Evolutionary conservation across 768 basidiomycete species (phyloP).

Genomic region (Lactarius akahatsu): DNA sequence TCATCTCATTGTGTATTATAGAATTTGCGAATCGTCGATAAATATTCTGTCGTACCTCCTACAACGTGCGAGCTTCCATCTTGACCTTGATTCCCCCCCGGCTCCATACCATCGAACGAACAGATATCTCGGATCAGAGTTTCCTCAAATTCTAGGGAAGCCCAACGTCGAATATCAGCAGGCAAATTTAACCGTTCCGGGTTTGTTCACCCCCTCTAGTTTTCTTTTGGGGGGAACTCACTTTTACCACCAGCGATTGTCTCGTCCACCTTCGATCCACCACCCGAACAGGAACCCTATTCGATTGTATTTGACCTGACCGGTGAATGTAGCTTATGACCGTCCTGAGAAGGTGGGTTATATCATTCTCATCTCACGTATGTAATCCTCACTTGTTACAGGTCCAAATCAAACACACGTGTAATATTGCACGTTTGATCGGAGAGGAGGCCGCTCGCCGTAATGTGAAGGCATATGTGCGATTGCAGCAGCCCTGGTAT

Average conservation of each 20-base stretch:
- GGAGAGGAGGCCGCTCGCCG: slow-evolving; percentile 79
- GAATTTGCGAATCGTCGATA: slow-evolving; percentile 73
- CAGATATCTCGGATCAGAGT: slow-evolving; percentile 78
- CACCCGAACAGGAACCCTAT: slow-evolving; percentile 65
- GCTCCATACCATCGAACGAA: slow-evolving; percentile 15
- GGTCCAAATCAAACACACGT: slow-evolving; percentile 79
- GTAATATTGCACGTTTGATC: slow-evolving; percentile 62
- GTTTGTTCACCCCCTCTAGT: slow-evolving; percentile 38
- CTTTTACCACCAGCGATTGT: slow-evolving; percentile 54
- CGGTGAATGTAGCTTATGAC: slow-evolving; percentile 77
- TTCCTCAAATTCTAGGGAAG: slow-evolving; percentile 65
- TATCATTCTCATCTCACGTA: not conserved
- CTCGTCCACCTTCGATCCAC: slow-evolving; percentile 66
- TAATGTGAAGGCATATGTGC: slow-evolving; percentile 74
- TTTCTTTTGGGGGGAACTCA: slow-evolving; percentile 10
- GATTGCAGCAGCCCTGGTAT: slow-evolving; percentile 77
- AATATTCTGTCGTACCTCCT: slow-evolving; percentile 68
- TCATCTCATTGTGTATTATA: slow-evolving; percentile 34
- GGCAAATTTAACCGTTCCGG: slow-evolving; percentile 70
- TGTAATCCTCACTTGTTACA: slow-evolving; percentile 33
- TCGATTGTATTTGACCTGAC: slow-evolving; percentile 84
- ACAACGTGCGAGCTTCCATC: slow-evolving; percentile 55
- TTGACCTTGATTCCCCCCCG: slow-evolving; percentile 31
- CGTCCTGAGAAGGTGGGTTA: slow-evolving; percentile 66
- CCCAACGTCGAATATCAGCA: slow-evolving; percentile 78